Evolutionary conservation across 768 basidiomycete species (phyloP).

Genomic region (Tephrocybe rancida): DNA sequence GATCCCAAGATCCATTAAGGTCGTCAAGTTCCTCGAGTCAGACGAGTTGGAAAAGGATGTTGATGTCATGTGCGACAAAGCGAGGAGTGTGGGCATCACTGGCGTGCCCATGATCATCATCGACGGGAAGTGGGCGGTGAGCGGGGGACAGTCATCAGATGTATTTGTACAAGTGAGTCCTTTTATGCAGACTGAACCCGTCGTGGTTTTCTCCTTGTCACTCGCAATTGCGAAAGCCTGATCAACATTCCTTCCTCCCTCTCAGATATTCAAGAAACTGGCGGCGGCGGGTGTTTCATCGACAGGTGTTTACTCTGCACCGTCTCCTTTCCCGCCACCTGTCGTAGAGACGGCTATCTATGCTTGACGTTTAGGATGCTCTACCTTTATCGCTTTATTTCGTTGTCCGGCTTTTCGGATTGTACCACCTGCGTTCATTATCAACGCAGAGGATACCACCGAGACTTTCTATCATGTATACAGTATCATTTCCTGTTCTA

Average conservation of each 20-base stretch:
- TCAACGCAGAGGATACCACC: slow-evolving; percentile 10
- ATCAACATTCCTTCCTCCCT: not conserved
- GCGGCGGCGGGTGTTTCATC: slow-evolving; percentile 35
- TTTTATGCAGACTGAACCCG: not conserved
- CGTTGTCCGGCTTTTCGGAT: not conserved
- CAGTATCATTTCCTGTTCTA: not conserved
- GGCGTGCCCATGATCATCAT: slow-evolving; percentile 84
- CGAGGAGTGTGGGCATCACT: slow-evolving; percentile 66
- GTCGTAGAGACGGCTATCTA: slow-evolving; percentile 29
- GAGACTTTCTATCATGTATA: not conserved
- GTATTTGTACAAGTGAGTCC: slow-evolving; percentile 64
- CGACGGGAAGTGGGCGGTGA: slow-evolving; percentile 76
- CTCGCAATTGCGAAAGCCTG: not conserved
- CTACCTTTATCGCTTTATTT: not conserved
- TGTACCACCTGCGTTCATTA: not conserved
- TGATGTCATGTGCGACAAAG: slow-evolving; percentile 59
- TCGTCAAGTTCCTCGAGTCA: slow-evolving; percentile 62
- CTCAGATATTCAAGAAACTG: slow-evolving; percentile 53
- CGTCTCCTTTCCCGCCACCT: slow-evolving; percentile 35
- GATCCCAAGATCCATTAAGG: slow-evolving; percentile 38
- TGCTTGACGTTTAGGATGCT: slow-evolving; percentile 7
- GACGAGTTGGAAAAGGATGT: slow-evolving; percentile 70
- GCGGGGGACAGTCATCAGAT: slow-evolving; percentile 72
- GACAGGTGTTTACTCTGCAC: slow-evolving; percentile 31
- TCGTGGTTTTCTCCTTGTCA: not conserved